Evolutionary conservation across 345 rosid genomes (phyloP).

Genomic region (Eucalyptus decipiens): DNA sequence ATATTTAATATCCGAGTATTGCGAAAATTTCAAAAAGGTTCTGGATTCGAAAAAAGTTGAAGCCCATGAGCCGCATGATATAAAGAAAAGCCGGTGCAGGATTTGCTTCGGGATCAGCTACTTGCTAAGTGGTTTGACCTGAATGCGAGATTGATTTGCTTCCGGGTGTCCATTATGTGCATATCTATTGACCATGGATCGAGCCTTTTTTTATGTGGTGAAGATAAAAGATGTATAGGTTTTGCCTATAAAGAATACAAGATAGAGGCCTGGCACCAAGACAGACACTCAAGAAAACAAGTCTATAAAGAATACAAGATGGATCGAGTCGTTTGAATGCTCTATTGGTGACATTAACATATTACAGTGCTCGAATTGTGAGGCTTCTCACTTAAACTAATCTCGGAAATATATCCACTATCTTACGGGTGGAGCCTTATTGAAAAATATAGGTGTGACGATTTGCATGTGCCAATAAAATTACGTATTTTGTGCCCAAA

Average conservation of each 20-base stretch:
- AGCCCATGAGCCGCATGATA: fast-evolving
- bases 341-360: neutral
- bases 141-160: neutral
- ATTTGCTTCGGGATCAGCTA: neutral
- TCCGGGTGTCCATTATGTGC: neutral
- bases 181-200: too few species aligned
- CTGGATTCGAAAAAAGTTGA: fast-evolving
- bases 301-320: too few species aligned
- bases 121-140: neutral
- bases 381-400: neutral
- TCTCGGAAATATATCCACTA: too few species aligned
- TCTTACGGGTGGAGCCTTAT: fast-evolving
- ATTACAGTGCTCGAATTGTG: fast-evolving
- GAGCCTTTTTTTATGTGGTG: neutral
- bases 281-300: too few species aligned
- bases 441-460: neutral
- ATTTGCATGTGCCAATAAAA: neutral
- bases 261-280: too few species aligned
- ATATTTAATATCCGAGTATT: neutral
- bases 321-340: neutral
- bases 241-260: too few species aligned
- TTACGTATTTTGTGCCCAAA: neutral
- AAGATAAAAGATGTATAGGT: too few species aligned
- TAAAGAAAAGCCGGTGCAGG: neutral
- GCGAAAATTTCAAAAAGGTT: neutral